A percentile compares a stretch with the other conserved stretches of the same genome.
Conservation (phyloP, 1,139 yeast species). For the Yamadazyma diospyri region DNA sequence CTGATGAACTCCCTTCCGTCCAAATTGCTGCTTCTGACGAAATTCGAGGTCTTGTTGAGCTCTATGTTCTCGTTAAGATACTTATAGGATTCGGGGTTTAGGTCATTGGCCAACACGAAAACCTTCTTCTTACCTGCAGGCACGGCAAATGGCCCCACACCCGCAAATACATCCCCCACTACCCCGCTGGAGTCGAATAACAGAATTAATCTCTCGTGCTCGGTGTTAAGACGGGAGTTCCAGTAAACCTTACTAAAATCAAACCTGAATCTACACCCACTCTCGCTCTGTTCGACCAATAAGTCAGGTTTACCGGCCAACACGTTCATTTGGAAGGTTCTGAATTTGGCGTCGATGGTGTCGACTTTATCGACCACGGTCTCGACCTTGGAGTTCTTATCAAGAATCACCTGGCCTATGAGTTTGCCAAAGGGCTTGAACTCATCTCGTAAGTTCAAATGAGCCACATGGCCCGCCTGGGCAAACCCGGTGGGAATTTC, state of each 20-base stretch:
- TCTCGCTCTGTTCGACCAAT: conserved; percentile 82
- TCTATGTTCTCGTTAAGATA: conserved; percentile 64
- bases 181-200: conserved; percentile 57
- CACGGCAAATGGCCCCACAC: conserved; percentile 97
- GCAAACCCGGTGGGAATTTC: conserved; percentile 92
- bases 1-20: conserved; percentile 85
- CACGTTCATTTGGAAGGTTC: conserved; percentile 92
- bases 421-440: conserved; percentile 77
- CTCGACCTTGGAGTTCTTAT: conserved; percentile 72
- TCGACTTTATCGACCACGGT: conserved; percentile 96
- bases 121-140: conserved; percentile 90
- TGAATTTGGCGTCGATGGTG: conserved; percentile 77
- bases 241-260: conserved; percentile 94
- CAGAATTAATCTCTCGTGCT: conserved; percentile 76
- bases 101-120: conserved; percentile 84
- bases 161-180: conserved; percentile 95
- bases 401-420: conserved; percentile 88
- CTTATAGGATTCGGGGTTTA: conserved; percentile 82
- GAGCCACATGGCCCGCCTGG: conserved; percentile 94
- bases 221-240: conserved; percentile 94
- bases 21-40: conserved; percentile 62
- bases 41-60: conserved; percentile 57
- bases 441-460: conserved; percentile 78
- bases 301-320: conserved; percentile 79
- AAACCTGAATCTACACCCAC: conserved; percentile 80